A percentile compares a stretch with the other conserved stretches of the same genome.
These are phyloP conservation scores for Alternaria panax DNA, from an alignment of 2,329 filamentous ascomycete species.

Conservation along the genomic window DNA sequence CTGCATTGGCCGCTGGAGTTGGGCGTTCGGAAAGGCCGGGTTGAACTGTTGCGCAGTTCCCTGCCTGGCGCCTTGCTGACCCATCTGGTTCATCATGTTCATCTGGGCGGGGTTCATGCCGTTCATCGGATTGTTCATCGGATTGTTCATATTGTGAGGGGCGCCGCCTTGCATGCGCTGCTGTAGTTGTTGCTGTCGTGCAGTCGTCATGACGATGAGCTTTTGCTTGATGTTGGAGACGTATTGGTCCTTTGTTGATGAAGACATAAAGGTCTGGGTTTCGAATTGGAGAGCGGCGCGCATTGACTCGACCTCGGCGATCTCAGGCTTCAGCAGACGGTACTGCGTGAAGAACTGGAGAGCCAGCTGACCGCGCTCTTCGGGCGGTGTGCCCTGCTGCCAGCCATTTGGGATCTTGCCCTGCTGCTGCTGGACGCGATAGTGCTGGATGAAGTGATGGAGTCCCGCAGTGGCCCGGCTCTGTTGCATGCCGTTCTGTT, in stretches of 20 bases:
- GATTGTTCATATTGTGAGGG: conserved; percentile 34
- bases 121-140: conserved; percentile 43
- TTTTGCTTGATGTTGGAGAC: conserved; percentile 38
- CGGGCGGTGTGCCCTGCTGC: conserved; percentile 41
- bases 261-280: conserved; percentile 34
- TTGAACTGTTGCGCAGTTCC: conserved; percentile 55
- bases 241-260: conserved; percentile 44
- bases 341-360: conserved; percentile 45
- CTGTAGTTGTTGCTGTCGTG: conserved; percentile 40
- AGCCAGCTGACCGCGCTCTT: conserved; percentile 44
- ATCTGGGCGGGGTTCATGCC: conserved; percentile 44
- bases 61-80: conserved; percentile 43
- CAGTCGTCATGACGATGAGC: conserved; percentile 37
- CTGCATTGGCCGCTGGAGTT: conserved; percentile 61
- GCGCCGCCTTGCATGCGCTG: conserved; percentile 33
- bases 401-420: conserved; percentile 41
- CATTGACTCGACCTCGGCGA: conserved; percentile 38
- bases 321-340: conserved; percentile 43
- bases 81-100: conserved; percentile 48
- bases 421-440: conserved; percentile 36
- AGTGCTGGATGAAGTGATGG: conserved; percentile 39
- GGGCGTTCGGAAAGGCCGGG: conserved; percentile 55
- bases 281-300: conserved; percentile 40
- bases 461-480: conserved; percentile 27
- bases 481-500: conserved; percentile 24